Percentiles rank a stretch among this genome's conserved stretches.
Evolutionary conservation across 2,329 filamentous ascomycete genomes (phyloP).

Genomic region (Ophiostoma angusticollis): DNA sequence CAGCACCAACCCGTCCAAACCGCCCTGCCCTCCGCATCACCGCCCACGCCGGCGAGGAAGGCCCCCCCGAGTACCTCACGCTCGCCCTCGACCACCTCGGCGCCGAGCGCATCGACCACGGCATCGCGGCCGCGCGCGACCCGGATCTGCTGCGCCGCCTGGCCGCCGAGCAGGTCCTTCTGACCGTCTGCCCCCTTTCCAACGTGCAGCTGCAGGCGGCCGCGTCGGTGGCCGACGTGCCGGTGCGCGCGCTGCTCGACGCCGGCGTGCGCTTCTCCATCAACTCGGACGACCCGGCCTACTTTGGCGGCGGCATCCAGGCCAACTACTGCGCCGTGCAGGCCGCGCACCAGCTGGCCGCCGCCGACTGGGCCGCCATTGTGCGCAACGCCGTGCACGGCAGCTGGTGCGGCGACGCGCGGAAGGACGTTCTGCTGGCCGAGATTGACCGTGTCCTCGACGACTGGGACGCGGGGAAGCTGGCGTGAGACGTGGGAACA

Average conservation of each 20-base stretch:
- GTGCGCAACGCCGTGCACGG: constrained; percentile 48
- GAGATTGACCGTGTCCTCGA: constrained; percentile 28
- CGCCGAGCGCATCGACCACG: constrained; percentile 61
- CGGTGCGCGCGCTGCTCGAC: constrained; percentile 50
- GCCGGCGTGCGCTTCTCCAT: constrained; percentile 55
- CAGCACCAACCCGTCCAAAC: constrained; percentile 26
- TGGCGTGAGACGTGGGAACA: too few relatives aligned
- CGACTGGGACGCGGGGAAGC: constrained; percentile 7
- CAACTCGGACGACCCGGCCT: constrained; percentile 63
- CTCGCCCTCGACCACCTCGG: constrained; percentile 49
- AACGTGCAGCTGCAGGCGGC: constrained; percentile 55
- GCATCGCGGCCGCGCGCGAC: constrained; percentile 52
- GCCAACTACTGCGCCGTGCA: constrained; percentile 68
- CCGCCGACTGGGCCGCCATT: constrained; percentile 56
- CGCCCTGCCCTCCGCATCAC: constrained; percentile 34
- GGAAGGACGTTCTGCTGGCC: constrained; percentile 46
- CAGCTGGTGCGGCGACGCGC: constrained; percentile 53
- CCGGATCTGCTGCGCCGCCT: constrained; percentile 44
- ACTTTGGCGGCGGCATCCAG: constrained; percentile 63
- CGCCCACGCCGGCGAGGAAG: constrained; percentile 66
- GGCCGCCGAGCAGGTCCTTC: constrained; percentile 41
- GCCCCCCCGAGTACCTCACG: constrained; percentile 51
- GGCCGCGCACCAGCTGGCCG: constrained; percentile 49
- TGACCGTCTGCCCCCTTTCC: constrained; percentile 62
- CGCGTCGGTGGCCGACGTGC: constrained; percentile 38